A percentile compares a stretch with the other conserved stretches of the same genome.
phyloP scores from a whole-genome alignment of 2,329 filamentous ascomycete genomes.

The Lasiodiplodia citricola region DNA sequence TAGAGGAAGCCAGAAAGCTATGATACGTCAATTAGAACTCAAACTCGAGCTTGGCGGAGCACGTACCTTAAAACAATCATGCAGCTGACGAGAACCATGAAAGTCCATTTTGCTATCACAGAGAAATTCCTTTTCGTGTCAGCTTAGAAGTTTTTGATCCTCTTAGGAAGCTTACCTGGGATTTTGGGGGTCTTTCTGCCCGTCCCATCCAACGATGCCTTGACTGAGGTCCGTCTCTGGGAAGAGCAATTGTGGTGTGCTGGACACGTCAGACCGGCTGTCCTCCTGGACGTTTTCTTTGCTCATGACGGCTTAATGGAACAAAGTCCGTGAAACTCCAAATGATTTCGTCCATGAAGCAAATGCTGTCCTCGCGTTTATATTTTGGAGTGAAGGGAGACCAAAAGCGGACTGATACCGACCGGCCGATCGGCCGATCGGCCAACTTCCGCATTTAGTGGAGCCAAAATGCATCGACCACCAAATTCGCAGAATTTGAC shows the following conservation, averaged over 20 bases:
- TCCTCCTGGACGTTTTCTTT: slow-evolving; percentile 27
- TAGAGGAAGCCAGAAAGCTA: slow-evolving; percentile 43
- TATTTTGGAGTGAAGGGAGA: not conserved
- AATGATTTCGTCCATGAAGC: not conserved
- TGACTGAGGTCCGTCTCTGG: slow-evolving; percentile 41
- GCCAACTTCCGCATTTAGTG: not conserved
- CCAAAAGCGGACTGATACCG: not conserved
- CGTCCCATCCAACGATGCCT: slow-evolving; percentile 44
- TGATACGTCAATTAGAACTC: not conserved
- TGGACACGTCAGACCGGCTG: not conserved
- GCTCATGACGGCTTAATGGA: not conserved
- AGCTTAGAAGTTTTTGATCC: not conserved
- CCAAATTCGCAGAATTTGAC: too few species aligned
- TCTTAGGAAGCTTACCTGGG: slow-evolving; percentile 30
- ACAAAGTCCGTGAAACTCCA: not conserved
- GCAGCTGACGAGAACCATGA: slow-evolving; percentile 36
- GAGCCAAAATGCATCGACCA: too few species aligned
- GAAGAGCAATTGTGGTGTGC: slow-evolving; percentile 34
- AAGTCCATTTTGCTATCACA: slow-evolving; percentile 36
- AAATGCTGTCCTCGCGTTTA: not conserved
- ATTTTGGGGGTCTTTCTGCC: slow-evolving; percentile 40
- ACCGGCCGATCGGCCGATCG: slow-evolving; percentile 22
- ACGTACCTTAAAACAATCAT: slow-evolving; percentile 38
- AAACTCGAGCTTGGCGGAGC: not conserved
- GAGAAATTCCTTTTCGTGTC: slow-evolving; percentile 36